Evolutionary conservation across 208 protist species (phyloP), one percentile per base, ranked within the genome.

Genomic region (Vickermania ingenoplastis): DNA sequence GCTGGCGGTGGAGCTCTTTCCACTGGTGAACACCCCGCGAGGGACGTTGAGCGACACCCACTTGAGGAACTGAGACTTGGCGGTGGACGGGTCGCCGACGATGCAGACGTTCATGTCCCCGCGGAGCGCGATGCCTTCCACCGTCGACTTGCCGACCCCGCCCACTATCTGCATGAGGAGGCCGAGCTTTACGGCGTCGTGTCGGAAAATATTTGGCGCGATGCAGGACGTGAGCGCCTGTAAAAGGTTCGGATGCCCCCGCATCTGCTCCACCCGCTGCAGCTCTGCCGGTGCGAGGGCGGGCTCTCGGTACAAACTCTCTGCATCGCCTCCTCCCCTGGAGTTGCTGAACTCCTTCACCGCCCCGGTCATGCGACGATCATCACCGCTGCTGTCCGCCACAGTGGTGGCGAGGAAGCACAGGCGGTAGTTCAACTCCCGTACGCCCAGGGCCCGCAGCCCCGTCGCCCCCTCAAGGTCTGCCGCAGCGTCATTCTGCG

Each of bases 91-190:
- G 79, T 99, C 99, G 29, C 99, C 98, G 29, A 99, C 96, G 36
- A 99, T 94, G 80, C 94, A 99, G 27, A 98, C 83, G 82, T 99
- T 99, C 67, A 99, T 99, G 72, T 99, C 98, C 28, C 98, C 98
- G 49, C 98, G 77, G 0, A 99, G 71, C 5, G 89, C 80, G 63
- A 97, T 98, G 24, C 70, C 73, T 57, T 98, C 96, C 3, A 89
- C 36, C 5, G 98, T 99, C 1, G 64, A 73, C 79, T 99, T 99
- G 22, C 98, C 94, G 5, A 99, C 98, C 7, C 98, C 99, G 31
- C 98, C 98, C 21, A 99, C 87, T 55, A 99, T 86, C 92, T 99
- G 97, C 14, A 99, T 73, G 22, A 99, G 72, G 24, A 99, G 85
- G 23, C 98, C 99, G 2, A 92, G 66, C 79, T 99, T 99, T 25